phyloP scores from a whole-genome alignment of 208 protist species.

The Leishmania lainsoni region DNA sequence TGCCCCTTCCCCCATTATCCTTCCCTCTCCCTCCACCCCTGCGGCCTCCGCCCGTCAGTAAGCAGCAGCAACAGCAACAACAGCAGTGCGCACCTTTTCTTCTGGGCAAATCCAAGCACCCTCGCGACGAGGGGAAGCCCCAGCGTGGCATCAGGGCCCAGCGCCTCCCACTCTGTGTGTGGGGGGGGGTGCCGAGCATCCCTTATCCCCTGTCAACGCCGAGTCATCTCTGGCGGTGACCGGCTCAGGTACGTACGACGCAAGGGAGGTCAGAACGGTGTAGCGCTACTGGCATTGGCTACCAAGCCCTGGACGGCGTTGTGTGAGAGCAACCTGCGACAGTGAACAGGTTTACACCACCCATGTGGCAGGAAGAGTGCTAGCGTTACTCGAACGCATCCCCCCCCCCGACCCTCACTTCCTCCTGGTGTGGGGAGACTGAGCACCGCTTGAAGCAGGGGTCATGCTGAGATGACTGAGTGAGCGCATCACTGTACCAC shows the following conservation, averaged over 20 bases:
- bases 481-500: not conserved
- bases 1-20: not conserved
- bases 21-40: not conserved
- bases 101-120: not conserved
- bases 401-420: too few relatives aligned
- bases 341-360: not conserved
- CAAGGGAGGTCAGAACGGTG: not conserved
- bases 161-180: not conserved
- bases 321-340: not conserved
- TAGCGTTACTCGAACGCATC: not conserved
- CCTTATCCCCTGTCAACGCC: not conserved
- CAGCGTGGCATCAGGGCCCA: not conserved
- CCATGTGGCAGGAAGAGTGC: not conserved
- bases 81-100: not conserved
- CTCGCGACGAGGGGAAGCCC: not conserved
- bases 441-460: not conserved
- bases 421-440: not conserved
- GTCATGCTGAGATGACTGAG: not conserved
- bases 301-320: not conserved
- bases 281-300: not conserved
- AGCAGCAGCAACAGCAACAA: not conserved
- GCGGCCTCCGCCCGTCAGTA: not conserved
- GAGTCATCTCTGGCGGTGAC: not conserved
- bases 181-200: not conserved
- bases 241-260: not conserved